Base-by-base conservation (phyloP, 805 yeast species). In the Candida maris region DNA sequence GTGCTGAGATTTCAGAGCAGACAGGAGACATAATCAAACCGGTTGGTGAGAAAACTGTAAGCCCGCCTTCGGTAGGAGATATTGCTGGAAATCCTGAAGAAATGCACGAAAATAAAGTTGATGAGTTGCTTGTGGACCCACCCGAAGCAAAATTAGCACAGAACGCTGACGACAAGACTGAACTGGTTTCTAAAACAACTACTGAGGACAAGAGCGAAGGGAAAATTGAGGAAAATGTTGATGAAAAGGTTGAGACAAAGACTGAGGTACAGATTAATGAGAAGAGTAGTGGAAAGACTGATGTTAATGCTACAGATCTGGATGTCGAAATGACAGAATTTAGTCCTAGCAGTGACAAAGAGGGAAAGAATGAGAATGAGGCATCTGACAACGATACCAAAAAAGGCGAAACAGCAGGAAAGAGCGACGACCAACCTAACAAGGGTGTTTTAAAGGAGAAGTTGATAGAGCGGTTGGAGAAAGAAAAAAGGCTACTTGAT, bases 381-480 rank as follows among this genome's bases (percentile, higher is more conserved):
- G 4, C 24, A 20, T 19, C 31, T 20, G 5, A 22, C 24, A 9
- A 22, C 24, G 24, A 12, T 9, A 22, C 24, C 9, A 22, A 12
- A 22, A 22, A 12, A 9, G 24, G 24, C 24, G 10, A 22, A 7
- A 12, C 30, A 29, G 7, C 32, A 29, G 9, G 33, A 21, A 4
- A 35, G 34, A 9, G 24, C n/a, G n/a, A n/a, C n/a, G n/a, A n/a
- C n/a, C n/a, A n/a, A n/a, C n/a, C n/a, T n/a, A n/a, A n/a, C n/a
- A n/a, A n/a, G n/a, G n/a, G n/a, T n/a, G n/a, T n/a, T n/a, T n/a
- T n/a, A n/a, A 25, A 25, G 14, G 14, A 26, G 19, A 31, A 41
- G 19, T 30, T 45, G n/a, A 22, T 38, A 16, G 43, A 42, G 14
- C 40, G 46, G 10, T 17, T 44, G 25, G 44, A 46, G 23, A 44